Evolutionary conservation across 2,329 filamentous ascomycete genomes (phyloP).

Genomic region (Calonectria henricotiae): DNA sequence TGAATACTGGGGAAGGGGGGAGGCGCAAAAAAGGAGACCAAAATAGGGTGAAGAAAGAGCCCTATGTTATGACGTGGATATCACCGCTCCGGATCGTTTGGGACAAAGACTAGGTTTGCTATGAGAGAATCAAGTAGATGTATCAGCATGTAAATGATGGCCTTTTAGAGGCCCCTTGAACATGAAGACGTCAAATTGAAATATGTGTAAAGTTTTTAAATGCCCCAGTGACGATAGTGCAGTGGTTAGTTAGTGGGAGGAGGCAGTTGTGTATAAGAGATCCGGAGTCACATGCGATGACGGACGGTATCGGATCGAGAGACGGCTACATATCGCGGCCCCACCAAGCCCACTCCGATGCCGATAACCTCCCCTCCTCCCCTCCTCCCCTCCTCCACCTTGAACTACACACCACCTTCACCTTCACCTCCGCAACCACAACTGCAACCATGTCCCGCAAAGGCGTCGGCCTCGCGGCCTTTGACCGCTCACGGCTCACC

Average conservation of each 20-base stretch:
- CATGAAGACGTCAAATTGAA: neutral
- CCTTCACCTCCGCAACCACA: neutral
- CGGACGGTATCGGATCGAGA: constrained; percentile 26
- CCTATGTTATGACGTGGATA: constrained; percentile 17
- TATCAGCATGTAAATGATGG: constrained; percentile 28
- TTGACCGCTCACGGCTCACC: constrained; percentile 87
- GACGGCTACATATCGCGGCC: constrained; percentile 37
- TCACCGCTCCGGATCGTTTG: constrained; percentile 29
- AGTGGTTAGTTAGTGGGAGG: too few species aligned
- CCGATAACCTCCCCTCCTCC: constrained; percentile 27
- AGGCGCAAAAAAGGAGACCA: neutral
- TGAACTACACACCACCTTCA: neutral
- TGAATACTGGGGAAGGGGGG: neutral
- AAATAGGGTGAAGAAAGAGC: constrained; percentile 11
- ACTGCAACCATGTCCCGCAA: constrained; percentile 75
- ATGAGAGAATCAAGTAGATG: constrained; percentile 25
- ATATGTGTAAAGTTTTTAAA: neutral
- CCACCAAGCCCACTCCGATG: constrained; percentile 37
- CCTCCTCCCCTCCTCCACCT: constrained; percentile 18
- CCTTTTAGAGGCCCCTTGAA: constrained; percentile 23
- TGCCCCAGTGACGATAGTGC: too few species aligned
- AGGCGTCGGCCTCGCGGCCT: constrained; percentile 91
- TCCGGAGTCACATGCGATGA: constrained; percentile 26
- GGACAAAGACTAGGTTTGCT: constrained; percentile 13
- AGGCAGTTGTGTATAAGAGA: neutral